Base-by-base conservation (phyloP, 305 asterid species). In the Ajuga reptans region DNA sequence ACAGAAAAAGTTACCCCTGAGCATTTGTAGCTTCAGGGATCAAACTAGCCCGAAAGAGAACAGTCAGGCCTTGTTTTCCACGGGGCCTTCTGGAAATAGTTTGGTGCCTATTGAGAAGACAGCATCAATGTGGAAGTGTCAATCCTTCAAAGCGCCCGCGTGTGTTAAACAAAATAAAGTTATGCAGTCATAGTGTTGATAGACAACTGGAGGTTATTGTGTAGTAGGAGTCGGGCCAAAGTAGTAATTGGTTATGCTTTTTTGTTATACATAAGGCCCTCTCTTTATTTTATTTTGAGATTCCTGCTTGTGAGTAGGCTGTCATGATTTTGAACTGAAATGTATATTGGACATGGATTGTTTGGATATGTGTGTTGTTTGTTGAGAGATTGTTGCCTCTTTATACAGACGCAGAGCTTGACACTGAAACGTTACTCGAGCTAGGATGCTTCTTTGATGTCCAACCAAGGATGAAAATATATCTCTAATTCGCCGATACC, bases 1-100 rank as follows among this genome's bases (percentile, higher is more conserved):
- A 83, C 98, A 88, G 84, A 90, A 90, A 73, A 90, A 87, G 64
- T 66, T 92, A 81, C 97, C 98, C 1, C 78, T 90, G 78, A 88
- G 98, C 82, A 82, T 90, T 73, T 88, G 96, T 82, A 89, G 81
- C 82, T 83, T 84, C 81, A 85, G 82, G 78, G 98, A 89, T 80
- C 82, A 86, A 79, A 82, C 76, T 56, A 79, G 77, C 75, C 88
- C 81, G 15, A 86, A 78, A 73, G 90, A 86, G 77, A 85, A 71
- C 63, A 70, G 79, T 8, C 83, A 77, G 78, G 62, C 86, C 56
- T 14, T 77, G 73, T 81, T 81, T 77, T 65, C 79, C 9, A 78
- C 74, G 39, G 84, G 76, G 29, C 37, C 85, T 73, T 79, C 89
- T 4, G 76, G 81, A 16, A 83, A 72, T 64, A 66, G 72, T 59